Evolutionary conservation across 768 basidiomycete species (phyloP), one percentile per base, ranked within the genome.

Genomic region (Chalciporus chontae): DNA sequence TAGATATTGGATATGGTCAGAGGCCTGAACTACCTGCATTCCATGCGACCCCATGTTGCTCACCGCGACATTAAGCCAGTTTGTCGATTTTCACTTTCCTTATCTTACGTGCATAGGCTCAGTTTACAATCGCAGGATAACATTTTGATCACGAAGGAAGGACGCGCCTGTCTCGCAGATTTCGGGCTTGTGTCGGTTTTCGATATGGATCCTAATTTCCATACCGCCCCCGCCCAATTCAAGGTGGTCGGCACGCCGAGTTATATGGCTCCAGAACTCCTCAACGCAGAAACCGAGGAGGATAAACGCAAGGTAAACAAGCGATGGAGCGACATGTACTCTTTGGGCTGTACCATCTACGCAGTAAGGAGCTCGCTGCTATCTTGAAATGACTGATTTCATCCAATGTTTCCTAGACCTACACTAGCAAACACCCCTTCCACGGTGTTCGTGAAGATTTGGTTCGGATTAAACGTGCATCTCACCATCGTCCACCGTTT

Each of bases 141-240:
- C 48, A 74, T 80, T 36, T 15, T 36, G 15, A 15, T 36, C 34
- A 36, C 34, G 34, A 36, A 36, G 34, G 2, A n/a, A 15, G 34
- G 68, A 13, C 62, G 65, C 21, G 79, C 78, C 10, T 77, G 76
- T 47, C 64, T 80, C 4, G 72, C 77, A 23, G 78, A 80, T 56
- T 79, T 80, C 45, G 78, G 78, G 14, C 62, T 79, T 19, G 51
- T 14, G 8, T 61, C 56, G 0, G 36, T 49, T 19, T 64, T 62
- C 19, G 61, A 62, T 45, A 40, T 42, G 1, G 48, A 55, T 37
- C 51, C 55, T 15, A 39, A 40, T 9, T 44, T 58, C 8, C 51
- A 31, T n/a, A 53, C 56, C 4, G 44, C 51, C 11, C 32, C 55
- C 10, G 45, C 51, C 18, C 15, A 52, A 17, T 15, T 53, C 14